These are phyloP conservation scores for Paecilomyces variotii DNA, from an alignment of 2,329 filamentous ascomycete species.

Conservation along the genomic window DNA sequence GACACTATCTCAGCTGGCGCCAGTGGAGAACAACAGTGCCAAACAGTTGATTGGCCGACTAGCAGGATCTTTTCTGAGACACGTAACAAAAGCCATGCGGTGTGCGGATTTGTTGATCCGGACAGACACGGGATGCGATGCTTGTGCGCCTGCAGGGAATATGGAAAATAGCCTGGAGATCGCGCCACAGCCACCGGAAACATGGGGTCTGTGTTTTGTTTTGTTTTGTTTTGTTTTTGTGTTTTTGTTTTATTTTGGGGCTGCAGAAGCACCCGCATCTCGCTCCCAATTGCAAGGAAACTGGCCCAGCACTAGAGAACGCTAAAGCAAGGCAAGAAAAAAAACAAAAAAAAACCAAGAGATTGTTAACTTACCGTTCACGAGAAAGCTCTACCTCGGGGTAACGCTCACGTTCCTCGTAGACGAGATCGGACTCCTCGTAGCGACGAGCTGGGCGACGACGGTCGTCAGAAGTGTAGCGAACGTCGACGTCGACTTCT, in stretches of 20 bases:
- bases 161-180: not conserved
- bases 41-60: not conserved
- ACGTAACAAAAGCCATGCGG: not conserved
- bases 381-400: conserved; percentile 44
- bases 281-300: not conserved
- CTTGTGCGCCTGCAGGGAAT: conserved; percentile 9
- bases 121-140: conserved; percentile 1
- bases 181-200: not conserved
- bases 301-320: not conserved
- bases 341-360: conserved; percentile 9
- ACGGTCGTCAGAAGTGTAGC: conserved; percentile 51
- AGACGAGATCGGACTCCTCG: conserved; percentile 32
- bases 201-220: no score
- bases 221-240: no score
- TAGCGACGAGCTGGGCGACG: conserved; percentile 51
- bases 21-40: not conserved
- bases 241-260: not conserved
- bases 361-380: conserved; percentile 39
- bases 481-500: conserved; percentile 79
- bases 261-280: not conserved
- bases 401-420: conserved; percentile 31
- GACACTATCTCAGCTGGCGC: not conserved
- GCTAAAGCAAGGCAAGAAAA: conserved; percentile 6
- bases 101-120: conserved; percentile 7
- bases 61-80: not conserved